Conservation (phyloP, 345 rosid genomes). For the Eucalyptus regnans region DNA sequence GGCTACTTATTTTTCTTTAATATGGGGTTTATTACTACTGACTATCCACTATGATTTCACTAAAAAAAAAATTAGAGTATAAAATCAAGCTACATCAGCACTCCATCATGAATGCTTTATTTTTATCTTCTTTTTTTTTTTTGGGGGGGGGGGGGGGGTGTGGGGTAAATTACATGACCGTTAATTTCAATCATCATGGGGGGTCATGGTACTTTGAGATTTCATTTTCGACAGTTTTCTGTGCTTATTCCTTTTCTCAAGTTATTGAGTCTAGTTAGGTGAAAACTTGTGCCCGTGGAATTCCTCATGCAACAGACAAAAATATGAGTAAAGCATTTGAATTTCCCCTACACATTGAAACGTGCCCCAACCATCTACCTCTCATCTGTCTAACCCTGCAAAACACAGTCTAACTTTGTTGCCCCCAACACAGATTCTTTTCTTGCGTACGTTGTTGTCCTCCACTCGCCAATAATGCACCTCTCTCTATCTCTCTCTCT, state of each 20-base stretch:
- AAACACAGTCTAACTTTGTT: not conserved
- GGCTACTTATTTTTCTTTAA: not conserved
- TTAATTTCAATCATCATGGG: not conserved
- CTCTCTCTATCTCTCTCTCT: not conserved
- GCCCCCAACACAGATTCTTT: not conserved
- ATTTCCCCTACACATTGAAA: not conserved
- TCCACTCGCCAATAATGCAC: not conserved
- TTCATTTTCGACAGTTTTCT: not conserved
- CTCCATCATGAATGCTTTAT: not conserved
- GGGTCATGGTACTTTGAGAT: not conserved
- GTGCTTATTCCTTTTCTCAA: not conserved
- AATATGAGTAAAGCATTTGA: not conserved
- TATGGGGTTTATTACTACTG: not conserved
- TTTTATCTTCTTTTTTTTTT: not conserved
- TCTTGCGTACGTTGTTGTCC: not conserved
- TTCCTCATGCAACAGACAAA: not conserved
- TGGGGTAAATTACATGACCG: not conserved
- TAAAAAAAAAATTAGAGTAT: not conserved
- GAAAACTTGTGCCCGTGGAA: not conserved
- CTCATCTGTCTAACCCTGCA: not conserved
- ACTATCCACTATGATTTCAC: not conserved
- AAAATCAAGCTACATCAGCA: not conserved
- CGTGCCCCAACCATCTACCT: not conserved
- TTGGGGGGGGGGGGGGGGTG: rapidly evolving
- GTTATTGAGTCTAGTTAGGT: not conserved